Conservation (phyloP, 495 filamentous ascomycete genomes). For the Tuber magnatum region DNA sequence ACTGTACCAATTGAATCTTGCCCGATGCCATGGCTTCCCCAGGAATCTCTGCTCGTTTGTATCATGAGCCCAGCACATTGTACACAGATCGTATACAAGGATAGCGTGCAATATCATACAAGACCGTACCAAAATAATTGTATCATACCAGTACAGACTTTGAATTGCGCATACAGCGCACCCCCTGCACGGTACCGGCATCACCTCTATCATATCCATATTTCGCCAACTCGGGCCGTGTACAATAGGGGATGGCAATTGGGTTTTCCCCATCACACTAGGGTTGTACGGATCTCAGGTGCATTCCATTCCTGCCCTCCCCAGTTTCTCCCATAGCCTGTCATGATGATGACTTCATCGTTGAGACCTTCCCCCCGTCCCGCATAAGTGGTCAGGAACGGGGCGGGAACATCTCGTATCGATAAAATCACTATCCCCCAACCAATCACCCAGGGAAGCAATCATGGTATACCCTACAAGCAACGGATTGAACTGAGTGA, state of each 20-base stretch:
- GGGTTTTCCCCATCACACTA: not conserved
- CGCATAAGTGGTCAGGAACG: conserved; percentile 28
- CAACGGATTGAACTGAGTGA: conserved; percentile 7
- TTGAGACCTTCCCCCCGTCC: conserved; percentile 10
- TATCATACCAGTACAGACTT: not conserved
- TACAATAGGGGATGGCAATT: not conserved
- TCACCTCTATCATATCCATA: not conserved
- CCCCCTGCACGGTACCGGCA: not conserved
- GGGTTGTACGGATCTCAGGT: not conserved
- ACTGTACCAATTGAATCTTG: not conserved
- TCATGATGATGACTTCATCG: conserved; percentile 32
- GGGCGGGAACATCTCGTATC: conserved; percentile 6
- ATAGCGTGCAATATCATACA: not conserved
- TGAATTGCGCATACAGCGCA: not conserved
- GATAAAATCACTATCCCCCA: conserved; percentile 12
- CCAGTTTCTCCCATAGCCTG: conserved; percentile 1
- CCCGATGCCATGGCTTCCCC: not conserved
- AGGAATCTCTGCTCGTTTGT: not conserved
- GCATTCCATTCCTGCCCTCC: not conserved
- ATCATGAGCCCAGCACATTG: not conserved
- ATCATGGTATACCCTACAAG: not conserved
- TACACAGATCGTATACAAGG: not conserved
- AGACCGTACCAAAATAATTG: not conserved
- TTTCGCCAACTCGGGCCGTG: not conserved
- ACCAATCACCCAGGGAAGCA: conserved; percentile 20